Evolutionary conservation across 1,139 yeast species (phyloP).

Genomic region (Protomyces arabidopsidicola): DNA sequence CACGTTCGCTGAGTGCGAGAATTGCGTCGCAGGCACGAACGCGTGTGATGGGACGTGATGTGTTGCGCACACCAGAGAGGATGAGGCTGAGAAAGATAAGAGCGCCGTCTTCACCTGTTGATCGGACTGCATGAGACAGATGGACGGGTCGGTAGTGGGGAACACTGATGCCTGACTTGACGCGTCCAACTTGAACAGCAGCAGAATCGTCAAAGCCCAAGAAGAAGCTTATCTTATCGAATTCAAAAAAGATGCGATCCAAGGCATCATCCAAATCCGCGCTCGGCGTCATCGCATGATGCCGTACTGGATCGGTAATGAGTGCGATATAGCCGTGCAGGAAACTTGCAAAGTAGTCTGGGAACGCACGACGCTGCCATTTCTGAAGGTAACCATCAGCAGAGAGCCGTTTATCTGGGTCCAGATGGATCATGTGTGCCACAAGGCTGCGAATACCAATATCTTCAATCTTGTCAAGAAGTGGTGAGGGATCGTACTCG

Average conservation of each 20-base stretch:
- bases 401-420: constrained; percentile 57
- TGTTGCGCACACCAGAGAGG: constrained; percentile 60
- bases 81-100: constrained; percentile 61
- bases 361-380: constrained; percentile 54
- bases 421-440: constrained; percentile 55
- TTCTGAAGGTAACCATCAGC: constrained; percentile 53
- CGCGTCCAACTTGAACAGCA: neutral
- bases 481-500: constrained; percentile 44
- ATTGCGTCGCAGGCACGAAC: constrained; percentile 72
- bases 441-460: constrained; percentile 50
- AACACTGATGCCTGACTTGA: constrained; percentile 30
- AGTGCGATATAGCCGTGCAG: constrained; percentile 61
- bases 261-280: constrained; percentile 56
- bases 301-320: constrained; percentile 40
- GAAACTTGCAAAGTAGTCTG: constrained; percentile 64
- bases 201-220: constrained; percentile 31
- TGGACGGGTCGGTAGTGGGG: constrained; percentile 36
- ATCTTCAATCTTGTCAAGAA: constrained; percentile 54
- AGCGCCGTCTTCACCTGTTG: constrained; percentile 45
- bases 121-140: constrained; percentile 41
- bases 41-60: constrained; percentile 58
- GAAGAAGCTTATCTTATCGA: constrained; percentile 35
- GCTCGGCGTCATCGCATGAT: constrained; percentile 37
- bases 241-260: constrained; percentile 52
- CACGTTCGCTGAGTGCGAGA: constrained; percentile 67